Evolutionary conservation across 192 early-diverging fungal species (phyloP), one percentile per base, ranked within the genome.

Genomic region (Pilaira anomala): DNA sequence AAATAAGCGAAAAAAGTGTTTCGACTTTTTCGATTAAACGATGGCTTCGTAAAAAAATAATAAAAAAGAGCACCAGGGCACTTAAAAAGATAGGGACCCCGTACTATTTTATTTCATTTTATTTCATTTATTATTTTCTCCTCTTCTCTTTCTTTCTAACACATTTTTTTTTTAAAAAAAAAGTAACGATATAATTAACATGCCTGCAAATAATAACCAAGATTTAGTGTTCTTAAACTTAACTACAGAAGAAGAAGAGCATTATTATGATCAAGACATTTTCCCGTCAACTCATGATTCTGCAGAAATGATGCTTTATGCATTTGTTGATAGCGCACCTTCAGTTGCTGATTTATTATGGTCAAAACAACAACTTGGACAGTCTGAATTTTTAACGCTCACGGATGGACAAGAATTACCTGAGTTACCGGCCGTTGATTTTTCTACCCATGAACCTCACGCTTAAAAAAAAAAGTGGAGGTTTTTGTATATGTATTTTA

Each of bases 361-460:
- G 56, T 24, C 56, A 22, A 58, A 58, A 16, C 56, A 58, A 21
- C 56, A 40, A 22, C 56, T 58, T 11, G n/a, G 36, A 7, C 60
- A 62, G 28, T 44, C 44, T 62, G 56, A 58, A 58, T 62, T 62
- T 33, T 36, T 62, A 18, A 62, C 45, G 29, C 46, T 62, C 13
- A 62, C 60, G 8, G 45, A 46, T 62, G 60, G 25, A 33, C 39
- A 49, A 19, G 60, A 62, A 29, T 48, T 19, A 9, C 3, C 16
- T 9, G 60, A 62, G 3, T n/a, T 49, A 33, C 46, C 60, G 14
- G 16, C 21, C 0, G 30, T 49, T 49, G 25, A 25, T 16, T 62
- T 30, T 36, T 62, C 60, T 36, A 62, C 60, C 33, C 60, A 62
- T 62, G 60, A 62, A 49, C 60, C 60, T 24, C 26, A 62, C 0